Evolutionary conservation across 1,284 basidiomycete species (phyloP).

Genomic region (Rhodotorula mucilaginosa): DNA sequence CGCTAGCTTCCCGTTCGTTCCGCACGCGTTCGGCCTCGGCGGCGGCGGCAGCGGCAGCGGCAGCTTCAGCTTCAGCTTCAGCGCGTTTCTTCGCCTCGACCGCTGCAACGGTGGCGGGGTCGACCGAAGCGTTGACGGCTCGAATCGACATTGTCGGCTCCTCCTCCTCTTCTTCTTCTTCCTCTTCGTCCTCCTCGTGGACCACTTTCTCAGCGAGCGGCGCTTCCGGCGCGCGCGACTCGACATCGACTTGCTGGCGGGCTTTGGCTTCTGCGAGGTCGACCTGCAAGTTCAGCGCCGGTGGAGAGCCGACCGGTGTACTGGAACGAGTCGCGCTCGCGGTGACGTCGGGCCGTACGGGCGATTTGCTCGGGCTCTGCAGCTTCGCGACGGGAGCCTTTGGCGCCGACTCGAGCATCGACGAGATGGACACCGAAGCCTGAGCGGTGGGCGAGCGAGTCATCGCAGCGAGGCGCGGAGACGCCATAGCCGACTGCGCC

Average conservation of each 20-base stretch:
- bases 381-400: neutral
- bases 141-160: slow-evolving; percentile 19
- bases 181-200: slow-evolving; percentile 1
- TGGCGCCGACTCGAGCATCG: slow-evolving; percentile 1
- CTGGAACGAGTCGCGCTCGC: slow-evolving; percentile 9
- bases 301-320: slow-evolving; percentile 19
- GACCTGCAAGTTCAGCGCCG: neutral
- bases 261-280: neutral
- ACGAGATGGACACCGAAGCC: neutral
- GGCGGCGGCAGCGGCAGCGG: neutral
- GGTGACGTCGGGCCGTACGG: slow-evolving; percentile 3
- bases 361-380: neutral
- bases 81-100: neutral
- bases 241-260: neutral
- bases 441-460: slow-evolving; percentile 3
- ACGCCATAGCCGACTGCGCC: neutral
- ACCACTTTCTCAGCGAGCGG: neutral
- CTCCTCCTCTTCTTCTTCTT: slow-evolving; percentile 20
- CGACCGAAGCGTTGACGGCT: slow-evolving; percentile 19
- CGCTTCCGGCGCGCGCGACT: neutral
- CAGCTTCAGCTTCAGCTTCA: neutral
- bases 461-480: neutral
- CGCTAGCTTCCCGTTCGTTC: slow-evolving; percentile 3
- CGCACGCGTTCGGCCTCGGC: neutral
- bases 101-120: neutral